Base-by-base conservation (phyloP, 1,139 yeast species). In the Yamadazyma trypodendri region DNA sequence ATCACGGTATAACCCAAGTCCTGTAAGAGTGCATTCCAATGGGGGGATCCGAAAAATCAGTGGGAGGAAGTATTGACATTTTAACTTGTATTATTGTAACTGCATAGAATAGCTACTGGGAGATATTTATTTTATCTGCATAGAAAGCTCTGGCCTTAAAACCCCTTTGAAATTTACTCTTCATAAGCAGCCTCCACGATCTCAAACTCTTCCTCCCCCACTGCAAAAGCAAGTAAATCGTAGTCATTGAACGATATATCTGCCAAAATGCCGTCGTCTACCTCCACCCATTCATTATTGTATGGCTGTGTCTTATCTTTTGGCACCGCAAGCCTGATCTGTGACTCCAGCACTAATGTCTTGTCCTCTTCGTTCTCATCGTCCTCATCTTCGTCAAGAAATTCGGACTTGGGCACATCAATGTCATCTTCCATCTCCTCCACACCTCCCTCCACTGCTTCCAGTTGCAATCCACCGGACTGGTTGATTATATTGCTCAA, bases 381-480 rank as follows among this genome's bases (percentile, higher is more conserved):
- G 11, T 23, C 35, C 33, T 38, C 31, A 34, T 45, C 49, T n/a
- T 52, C 61, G 31, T 55, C 60, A 3, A 53, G 43, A 16, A 42
- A 55, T 32, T 56, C 65, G 10, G 63, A 56, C 39, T 56, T 57
- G 15, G 64, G 65, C 1, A 58, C 47, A 5, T 48, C 55, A 10
- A 61, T 60, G 18, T 53, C 55, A 10, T 58, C 61, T 15, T 54
- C 65, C 25, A 58, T 61, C 28, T 48, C 61, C 17, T 13, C 24
- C 21, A 18, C 21, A 8, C 6, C 29, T 2, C 21, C 13, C 28
- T 52, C 54, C 37, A 51, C 57, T 4, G 48, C 56, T 5, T 42
- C 52, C n/a, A 43, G 51, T 18, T 45, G 38, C 23, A 75, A 43
- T 0, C 84, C 84, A 2, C 83, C 82, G 1, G 79, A 61, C 11